Conservation (phyloP, 202 grass and related monocot genomes). For the Digitaria exilis region DNA sequence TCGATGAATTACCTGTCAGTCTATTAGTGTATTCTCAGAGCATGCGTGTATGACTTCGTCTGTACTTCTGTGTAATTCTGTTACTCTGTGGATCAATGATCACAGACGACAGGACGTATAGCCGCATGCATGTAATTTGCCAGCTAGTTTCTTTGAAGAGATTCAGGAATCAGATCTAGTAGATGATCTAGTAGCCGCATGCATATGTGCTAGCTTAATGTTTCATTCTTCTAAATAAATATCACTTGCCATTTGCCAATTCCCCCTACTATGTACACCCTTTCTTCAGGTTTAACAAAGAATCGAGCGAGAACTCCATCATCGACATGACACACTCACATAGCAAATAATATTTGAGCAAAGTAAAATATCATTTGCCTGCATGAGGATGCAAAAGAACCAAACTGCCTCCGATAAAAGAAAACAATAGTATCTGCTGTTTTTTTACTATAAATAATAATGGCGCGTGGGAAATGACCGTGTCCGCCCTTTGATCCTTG, state of each 20-base stretch:
- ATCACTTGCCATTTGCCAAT: background rate
- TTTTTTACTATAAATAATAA: no score
- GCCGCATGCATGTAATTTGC: background rate
- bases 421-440: no score
- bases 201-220: background rate
- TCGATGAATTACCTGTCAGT: background rate
- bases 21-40: background rate
- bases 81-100: background rate
- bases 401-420: no score
- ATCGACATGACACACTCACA: background rate
- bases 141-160: background rate
- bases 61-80: constrained; percentile 24
- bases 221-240: background rate
- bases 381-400: background rate
- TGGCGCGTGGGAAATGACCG: no score
- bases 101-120: background rate
- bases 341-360: background rate
- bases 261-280: no score
- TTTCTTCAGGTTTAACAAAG: no score
- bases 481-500: no score
- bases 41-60: background rate
- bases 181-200: no score
- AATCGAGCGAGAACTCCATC: background rate
- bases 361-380: background rate
- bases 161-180: background rate